Conservation (phyloP, 768 basidiomycete species). For the Tephrocybe rancida region DNA sequence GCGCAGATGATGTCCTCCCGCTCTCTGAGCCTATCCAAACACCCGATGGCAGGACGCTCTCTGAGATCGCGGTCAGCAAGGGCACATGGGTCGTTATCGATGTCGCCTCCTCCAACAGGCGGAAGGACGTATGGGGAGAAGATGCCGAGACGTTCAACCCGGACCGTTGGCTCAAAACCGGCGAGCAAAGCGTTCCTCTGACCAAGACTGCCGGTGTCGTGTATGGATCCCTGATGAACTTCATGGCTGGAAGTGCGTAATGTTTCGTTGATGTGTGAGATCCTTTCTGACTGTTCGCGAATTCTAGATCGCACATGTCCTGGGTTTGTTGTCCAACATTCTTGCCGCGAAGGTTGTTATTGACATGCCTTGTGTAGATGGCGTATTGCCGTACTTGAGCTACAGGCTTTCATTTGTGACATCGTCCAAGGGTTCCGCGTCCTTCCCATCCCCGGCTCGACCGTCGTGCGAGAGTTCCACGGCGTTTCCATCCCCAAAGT, state of each 20-base stretch:
- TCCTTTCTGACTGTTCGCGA: not conserved
- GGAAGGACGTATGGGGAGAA: conserved; percentile 9
- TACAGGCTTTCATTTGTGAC: conserved; percentile 6
- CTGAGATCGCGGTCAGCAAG: conserved; percentile 3
- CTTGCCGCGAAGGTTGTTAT: not conserved
- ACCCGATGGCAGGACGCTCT: not conserved
- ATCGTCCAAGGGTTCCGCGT: conserved; percentile 6
- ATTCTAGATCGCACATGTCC: conserved; percentile 8
- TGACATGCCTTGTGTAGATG: conserved; percentile 1
- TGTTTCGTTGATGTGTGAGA: not conserved
- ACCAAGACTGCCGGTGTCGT: conserved; percentile 6
- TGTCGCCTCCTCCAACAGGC: conserved; percentile 6
- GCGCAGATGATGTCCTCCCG: conserved; percentile 5
- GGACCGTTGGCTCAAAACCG: conserved; percentile 4
- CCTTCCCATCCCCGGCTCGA: conserved; percentile 3
- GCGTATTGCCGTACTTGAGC: conserved; percentile 7
- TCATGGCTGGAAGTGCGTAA: conserved; percentile 10
- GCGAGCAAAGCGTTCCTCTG: not conserved
- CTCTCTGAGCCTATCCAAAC: not conserved
- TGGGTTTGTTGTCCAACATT: not conserved
- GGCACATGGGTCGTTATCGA: conserved; percentile 10
- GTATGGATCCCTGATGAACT: conserved; percentile 2
- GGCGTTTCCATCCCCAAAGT: conserved; percentile 4
- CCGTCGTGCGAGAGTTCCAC: conserved; percentile 6
- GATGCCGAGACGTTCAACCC: conserved; percentile 10